Evolutionary conservation across 164 flowering plant species (phyloP), one percentile per base, ranked within the genome.

Genomic region (Cinnamomum micranthum): DNA sequence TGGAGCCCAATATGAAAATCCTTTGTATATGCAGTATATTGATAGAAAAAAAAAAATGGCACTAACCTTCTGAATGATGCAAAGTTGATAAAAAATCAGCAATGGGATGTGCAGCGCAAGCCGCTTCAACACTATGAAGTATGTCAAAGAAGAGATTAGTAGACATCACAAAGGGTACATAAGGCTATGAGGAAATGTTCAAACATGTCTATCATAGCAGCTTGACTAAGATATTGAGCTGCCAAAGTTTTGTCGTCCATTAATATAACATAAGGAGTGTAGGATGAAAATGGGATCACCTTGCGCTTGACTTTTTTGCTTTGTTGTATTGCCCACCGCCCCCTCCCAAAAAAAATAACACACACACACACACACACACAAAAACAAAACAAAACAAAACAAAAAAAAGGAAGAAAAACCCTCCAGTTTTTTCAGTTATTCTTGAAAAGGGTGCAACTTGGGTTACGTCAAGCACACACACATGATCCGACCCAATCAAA

Each of bases 61-160:
- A 77, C 81, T 69, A 20, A 92, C 99, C 98, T 93, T 87, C 98
- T 85, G 70, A 82, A 95, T 31, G 98, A 95, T 80, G 99, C 98
- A 76, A 95, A 95, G 84, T 95, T 95, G 69, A 95, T 95, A 72
- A 95, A 95, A 71, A 95, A 91, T 95, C 99, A 63, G 99, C 99
- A 33, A 97, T 95, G 58, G 98, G 99, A 80, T 95, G 99, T 66
- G 99, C 90, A 41, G 89, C 89, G 87, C 90, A 89, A 35, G 99
- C 94, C 63, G 93, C 97, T 81, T 95, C 99, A 81, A 91, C 83
- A 78, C 99, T 95, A 91, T 82, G 83, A 70, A 50, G 69, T 24
- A 66, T 24, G 65, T 51, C 17, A 47, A 17, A 72, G 20, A 60
- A 19, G 19, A 59, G 17, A 17, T 13, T n/a, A 55, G 50, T 2